Base-by-base conservation (phyloP, 257 asterid species). In the Plantago ovata region DNA sequence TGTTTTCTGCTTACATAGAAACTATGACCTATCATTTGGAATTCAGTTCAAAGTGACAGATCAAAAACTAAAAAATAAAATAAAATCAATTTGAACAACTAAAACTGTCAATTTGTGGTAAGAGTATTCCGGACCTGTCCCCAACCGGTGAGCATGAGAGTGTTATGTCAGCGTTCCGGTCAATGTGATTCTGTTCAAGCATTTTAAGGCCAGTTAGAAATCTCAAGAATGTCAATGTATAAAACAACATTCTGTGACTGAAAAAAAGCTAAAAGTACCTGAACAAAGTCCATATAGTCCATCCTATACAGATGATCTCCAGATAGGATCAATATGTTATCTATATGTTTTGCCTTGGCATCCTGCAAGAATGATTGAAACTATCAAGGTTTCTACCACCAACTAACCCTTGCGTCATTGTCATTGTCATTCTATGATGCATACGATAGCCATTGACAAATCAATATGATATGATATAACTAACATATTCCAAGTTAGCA, bases 281-380 rank as follows among this genome's bases (percentile, higher is more conserved):
- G 97, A 74, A 89, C 69, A 47, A 93, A 86, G 64, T 89, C 97
- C 95, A 85, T 85, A 65, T 92, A 92, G 66, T 85, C 96, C 98
- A 92, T 92, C 69, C 98, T 77, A 48, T 92, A 92, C 16, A 92
- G 93, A 63, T 92, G 98, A 74, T 92, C 96, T 24, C 98, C 98
- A 0, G 95, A 83, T 68, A 92, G 71, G 55, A 92, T 88, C 72
- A 92, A 23, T 66, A 92, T 72, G 73, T 87, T 75, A 8, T 89
- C 97, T 9, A 93, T 72, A 64, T 93, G 83, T 76, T 93, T 93
- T 55, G 90, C 79, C 85, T 82, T 86, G 15, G 95, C 89, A 51
- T 93, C 99, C 98, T 89, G 58, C 63, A 69, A 68, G 52, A 66
- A 65, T 38, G 32, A 39, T 44, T 3, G 16, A 62, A 56, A 22